These are phyloP conservation scores for Epichloe coenophiala DNA, from an alignment of 2,329 filamentous ascomycete species.

Conservation along the genomic window DNA sequence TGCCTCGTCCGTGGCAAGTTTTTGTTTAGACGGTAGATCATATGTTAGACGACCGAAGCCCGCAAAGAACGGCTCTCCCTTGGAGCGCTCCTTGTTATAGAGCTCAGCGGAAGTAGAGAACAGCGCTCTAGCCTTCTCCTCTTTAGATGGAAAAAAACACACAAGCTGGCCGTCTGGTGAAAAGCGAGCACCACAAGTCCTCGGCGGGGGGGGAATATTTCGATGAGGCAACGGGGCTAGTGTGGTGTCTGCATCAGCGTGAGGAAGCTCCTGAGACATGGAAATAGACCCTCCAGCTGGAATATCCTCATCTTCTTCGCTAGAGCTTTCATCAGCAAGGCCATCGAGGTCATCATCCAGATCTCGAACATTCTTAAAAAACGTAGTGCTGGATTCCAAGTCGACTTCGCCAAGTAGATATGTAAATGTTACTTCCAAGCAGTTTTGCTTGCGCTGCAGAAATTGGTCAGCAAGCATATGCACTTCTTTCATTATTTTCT, in stretches of 20 bases:
- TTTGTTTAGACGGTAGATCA: constrained; percentile 34
- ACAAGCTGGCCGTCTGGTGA: constrained; percentile 48
- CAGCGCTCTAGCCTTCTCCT: constrained; percentile 41
- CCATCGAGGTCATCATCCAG: constrained; percentile 43
- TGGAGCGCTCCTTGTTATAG: constrained; percentile 33
- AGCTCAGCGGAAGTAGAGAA: constrained; percentile 33
- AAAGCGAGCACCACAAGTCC: constrained; percentile 47
- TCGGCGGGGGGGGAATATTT: constrained; percentile 38
- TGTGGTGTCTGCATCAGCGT: constrained; percentile 38
- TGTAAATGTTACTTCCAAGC: constrained; percentile 46
- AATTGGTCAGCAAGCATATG: constrained; percentile 43
- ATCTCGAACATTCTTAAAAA: constrained; percentile 54
- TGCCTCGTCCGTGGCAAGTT: constrained; percentile 32
- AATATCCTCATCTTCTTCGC: constrained; percentile 56
- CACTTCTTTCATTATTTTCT: constrained; percentile 38
- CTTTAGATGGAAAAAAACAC: constrained; percentile 60
- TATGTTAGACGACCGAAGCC: constrained; percentile 42
- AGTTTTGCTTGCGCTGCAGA: constrained; percentile 44
- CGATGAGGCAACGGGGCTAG: constrained; percentile 38
- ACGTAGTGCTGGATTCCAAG: constrained; percentile 44
- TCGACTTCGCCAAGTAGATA: constrained; percentile 52
- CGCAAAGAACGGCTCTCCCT: constrained; percentile 42
- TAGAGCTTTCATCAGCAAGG: constrained; percentile 65
- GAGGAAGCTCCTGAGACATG: constrained; percentile 49
- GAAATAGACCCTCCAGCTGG: constrained; percentile 38